A percentile compares a stretch with the other conserved stretches of the same genome.
These are phyloP conservation scores for Tuctoria greenei DNA, from an alignment of 176 grass and related monocot species.

Conservation along the genomic window DNA sequence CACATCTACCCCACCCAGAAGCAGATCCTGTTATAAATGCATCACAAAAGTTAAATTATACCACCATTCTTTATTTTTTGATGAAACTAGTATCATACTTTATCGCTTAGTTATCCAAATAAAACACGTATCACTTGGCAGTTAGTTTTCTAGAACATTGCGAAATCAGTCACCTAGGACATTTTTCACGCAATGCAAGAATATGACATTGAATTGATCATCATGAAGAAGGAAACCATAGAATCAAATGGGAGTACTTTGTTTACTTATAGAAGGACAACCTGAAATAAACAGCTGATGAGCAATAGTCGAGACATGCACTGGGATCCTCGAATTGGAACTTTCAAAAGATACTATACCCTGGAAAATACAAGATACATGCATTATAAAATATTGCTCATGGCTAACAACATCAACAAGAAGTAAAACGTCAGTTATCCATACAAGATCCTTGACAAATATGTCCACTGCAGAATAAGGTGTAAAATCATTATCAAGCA, in stretches of 20 bases:
- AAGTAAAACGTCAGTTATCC: slow-evolving; percentile 26
- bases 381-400: slow-evolving; percentile 19
- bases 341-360: slow-evolving; percentile 88
- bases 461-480: slow-evolving; percentile 96
- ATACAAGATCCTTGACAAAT: slow-evolving; percentile 99
- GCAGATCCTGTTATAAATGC: slow-evolving; percentile 70
- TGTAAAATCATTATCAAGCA: slow-evolving; percentile 89
- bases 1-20: slow-evolving; percentile 81
- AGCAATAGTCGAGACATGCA: slow-evolving; percentile 77
- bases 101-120: background rate
- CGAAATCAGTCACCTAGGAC: background rate
- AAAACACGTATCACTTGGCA: background rate
- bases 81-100: slow-evolving; percentile 9
- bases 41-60: slow-evolving; percentile 28
- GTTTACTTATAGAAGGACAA: slow-evolving; percentile 37
- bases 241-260: slow-evolving; percentile 22
- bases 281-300: slow-evolving; percentile 94
- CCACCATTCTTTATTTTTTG: background rate
- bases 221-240: background rate
- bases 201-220: slow-evolving; percentile 14
- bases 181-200: slow-evolving; percentile 13
- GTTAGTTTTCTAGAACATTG: background rate
- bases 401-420: slow-evolving; percentile 23
- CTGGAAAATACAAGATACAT: slow-evolving; percentile 44
- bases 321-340: slow-evolving; percentile 72